Base-by-base conservation (phyloP, 306 rosid species). In the Acmispon strigosus region DNA sequence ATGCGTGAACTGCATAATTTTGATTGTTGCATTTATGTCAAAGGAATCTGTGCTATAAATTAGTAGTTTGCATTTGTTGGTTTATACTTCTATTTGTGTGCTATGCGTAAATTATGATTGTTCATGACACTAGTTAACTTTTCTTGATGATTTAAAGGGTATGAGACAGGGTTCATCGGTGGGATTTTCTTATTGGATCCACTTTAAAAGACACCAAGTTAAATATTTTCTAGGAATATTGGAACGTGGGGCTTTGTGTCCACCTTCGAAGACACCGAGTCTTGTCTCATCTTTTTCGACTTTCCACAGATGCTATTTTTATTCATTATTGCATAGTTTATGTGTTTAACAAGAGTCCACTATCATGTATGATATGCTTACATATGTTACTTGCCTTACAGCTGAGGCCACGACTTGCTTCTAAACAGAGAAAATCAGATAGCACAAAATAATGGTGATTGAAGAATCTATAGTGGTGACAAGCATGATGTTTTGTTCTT, bases 381-480 rank as follows among this genome's bases (percentile, higher is more conserved):
- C 43, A 63, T 60, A 12, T 15, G 63, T 47, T 6, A 54, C 36
- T 68, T 56, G 16, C 4, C 70, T 36, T 85, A 73, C 79, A 91
- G 97, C 65, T 91, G 84, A 84, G 87, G 77, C 91, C 96, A 5
- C 88, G 84, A 54, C 72, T 87, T 55, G 55, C 52, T 68, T 80
- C 86, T 27, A 89, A 73, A 64, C 79, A 70, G 56, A 74, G 81
- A 70, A 85, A 82, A 72, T 66, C 76, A 47, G 75, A 75, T 39
- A 55, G 75, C 58, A 43, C 49, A 39, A 83, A 7, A 62, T 57
- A 59, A 67, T 70, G 73, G 61, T 29, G 79, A 70, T 36, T 69
- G 68, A 78, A 70, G 48, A 74, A 69, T 42, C 48, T 37, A 8
- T 71, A 72, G 72, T 49, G 80, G 79, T 82, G 78, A 74, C 64